A percentile compares a stretch with the other conserved stretches of the same genome.
These are phyloP conservation scores for Plasmodium ovale DNA, from an alignment of 169 alveolate species.

Conservation along the genomic window DNA sequence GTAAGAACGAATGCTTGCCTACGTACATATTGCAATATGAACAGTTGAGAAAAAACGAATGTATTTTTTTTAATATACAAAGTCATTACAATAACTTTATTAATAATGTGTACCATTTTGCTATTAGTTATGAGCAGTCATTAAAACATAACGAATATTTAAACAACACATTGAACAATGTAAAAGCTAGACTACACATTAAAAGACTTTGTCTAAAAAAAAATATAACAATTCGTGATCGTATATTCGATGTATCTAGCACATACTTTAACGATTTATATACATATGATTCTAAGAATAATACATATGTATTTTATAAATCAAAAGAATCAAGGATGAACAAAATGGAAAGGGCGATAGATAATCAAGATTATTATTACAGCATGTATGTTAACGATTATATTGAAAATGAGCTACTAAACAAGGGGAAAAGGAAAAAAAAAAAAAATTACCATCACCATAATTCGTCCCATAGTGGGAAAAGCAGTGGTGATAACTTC, in stretches of 20 bases:
- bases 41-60: slow-evolving; percentile 61
- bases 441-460: slow-evolving; percentile 12
- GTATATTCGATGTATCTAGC: slow-evolving; percentile 39
- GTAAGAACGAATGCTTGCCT: slow-evolving; percentile 46
- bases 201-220: slow-evolving; percentile 37
- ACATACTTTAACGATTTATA: slow-evolving; percentile 53
- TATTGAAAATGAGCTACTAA: slow-evolving; percentile 31
- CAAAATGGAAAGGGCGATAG: slow-evolving; percentile 6
- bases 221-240: slow-evolving; percentile 25
- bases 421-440: slow-evolving; percentile 8
- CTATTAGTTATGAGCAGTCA: slow-evolving; percentile 62
- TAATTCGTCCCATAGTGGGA: neutral
- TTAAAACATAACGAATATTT: slow-evolving; percentile 50
- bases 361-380: slow-evolving; percentile 53
- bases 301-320: slow-evolving; percentile 19
- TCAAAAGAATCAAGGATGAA: slow-evolving; percentile 8
- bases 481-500: neutral
- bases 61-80: slow-evolving; percentile 57
- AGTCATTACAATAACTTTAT: slow-evolving; percentile 59
- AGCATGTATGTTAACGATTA: slow-evolving; percentile 61
- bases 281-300: slow-evolving; percentile 31
- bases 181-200: slow-evolving; percentile 32
- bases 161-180: slow-evolving; percentile 31
- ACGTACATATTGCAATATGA: slow-evolving; percentile 62
- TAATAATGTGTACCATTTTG: slow-evolving; percentile 59